Evolutionary conservation across 768 basidiomycete genomes (phyloP), one percentile per base, ranked within the genome.

Genomic region (Lentinula lateritia): DNA sequence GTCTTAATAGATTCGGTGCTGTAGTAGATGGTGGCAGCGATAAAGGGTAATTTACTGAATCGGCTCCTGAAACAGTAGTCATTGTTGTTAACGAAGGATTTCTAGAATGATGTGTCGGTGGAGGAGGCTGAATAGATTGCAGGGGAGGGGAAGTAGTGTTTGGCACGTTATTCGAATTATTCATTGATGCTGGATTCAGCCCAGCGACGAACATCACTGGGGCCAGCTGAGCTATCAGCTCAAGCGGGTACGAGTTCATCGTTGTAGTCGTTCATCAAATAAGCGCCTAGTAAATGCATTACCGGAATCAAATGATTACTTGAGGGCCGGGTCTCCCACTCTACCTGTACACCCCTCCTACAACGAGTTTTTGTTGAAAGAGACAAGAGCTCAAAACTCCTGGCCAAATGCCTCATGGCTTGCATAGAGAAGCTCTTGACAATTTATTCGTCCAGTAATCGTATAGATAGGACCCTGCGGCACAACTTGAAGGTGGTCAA

Each of bases 171-270:
- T 13, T 52, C 28, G 50, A 16, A 9, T 13, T 52, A 12, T 12
- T 15, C 57, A 1, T 34, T 6, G 38, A 9, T 23, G 69, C 72
- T 6, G 67, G 63, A 43, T 86, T 86, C 50, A 97, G 83, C 2
- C 95, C 95, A 28, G 93, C 93, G 18, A 95, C 90, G 70, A 97
- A 96, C 91, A 98, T 92, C 42, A 98, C 86, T 13, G 96, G 96
- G 18, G 86, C 87, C 46, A 93, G 83, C 71, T 97, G 95, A n/a
- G 83, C 80, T 66, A 97, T 78, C 64, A 98, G 79, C 77, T 98
- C 94, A 62, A 84, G 78, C 18, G 95, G 95, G 78, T 96, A 97
- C 36, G 92, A 91, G 74, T 95, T 95, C 95, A 97, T 95, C 36
- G 23, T 50, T 8, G 23, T 20, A 36, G 16, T 9, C 9, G 38